A percentile compares a stretch with the other conserved stretches of the same genome.
These are phyloP conservation scores for Scorias spongiosa DNA, from an alignment of 2,329 filamentous ascomycete genomes.

Conservation along the genomic window DNA sequence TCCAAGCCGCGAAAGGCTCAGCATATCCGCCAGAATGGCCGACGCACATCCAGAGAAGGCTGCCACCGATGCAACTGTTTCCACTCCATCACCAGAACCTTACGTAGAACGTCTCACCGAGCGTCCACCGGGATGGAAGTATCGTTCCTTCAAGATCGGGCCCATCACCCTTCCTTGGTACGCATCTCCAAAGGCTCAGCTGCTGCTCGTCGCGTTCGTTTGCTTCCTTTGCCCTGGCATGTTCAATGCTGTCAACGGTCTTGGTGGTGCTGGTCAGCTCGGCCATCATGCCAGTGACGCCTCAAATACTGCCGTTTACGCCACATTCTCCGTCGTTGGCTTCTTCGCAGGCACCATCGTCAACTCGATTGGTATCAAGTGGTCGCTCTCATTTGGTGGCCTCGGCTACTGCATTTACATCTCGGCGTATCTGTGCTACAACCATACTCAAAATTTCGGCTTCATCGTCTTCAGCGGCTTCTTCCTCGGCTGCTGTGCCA, in stretches of 20 bases:
- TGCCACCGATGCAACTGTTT: not conserved
- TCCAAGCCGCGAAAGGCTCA: too few relatives aligned
- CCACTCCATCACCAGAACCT: not conserved
- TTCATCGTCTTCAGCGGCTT: constrained; percentile 66
- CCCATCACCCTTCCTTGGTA: constrained; percentile 31
- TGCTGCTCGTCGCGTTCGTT: constrained; percentile 35
- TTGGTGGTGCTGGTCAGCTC: constrained; percentile 35
- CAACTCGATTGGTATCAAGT: constrained; percentile 57
- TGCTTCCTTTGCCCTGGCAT: constrained; percentile 41
- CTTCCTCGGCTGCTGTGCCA: constrained; percentile 62
- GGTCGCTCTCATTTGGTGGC: constrained; percentile 56
- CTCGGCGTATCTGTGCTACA: constrained; percentile 54
- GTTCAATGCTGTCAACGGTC: constrained; percentile 38
- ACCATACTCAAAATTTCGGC: constrained; percentile 49
- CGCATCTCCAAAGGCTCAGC: constrained; percentile 33
- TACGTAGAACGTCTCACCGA: not conserved
- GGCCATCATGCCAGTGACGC: constrained; percentile 40
- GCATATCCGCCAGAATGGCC: not conserved
- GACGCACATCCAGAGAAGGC: not conserved
- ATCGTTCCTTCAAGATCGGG: constrained; percentile 27
- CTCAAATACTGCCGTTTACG: constrained; percentile 56
- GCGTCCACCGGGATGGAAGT: constrained; percentile 27
- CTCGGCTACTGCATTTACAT: constrained; percentile 65
- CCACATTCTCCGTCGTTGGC: constrained; percentile 51
- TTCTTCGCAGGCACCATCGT: constrained; percentile 57